phyloP scores from a whole-genome alignment of 2,329 filamentous ascomycete genomes.

The Pyricularia pennisetigena region DNA sequence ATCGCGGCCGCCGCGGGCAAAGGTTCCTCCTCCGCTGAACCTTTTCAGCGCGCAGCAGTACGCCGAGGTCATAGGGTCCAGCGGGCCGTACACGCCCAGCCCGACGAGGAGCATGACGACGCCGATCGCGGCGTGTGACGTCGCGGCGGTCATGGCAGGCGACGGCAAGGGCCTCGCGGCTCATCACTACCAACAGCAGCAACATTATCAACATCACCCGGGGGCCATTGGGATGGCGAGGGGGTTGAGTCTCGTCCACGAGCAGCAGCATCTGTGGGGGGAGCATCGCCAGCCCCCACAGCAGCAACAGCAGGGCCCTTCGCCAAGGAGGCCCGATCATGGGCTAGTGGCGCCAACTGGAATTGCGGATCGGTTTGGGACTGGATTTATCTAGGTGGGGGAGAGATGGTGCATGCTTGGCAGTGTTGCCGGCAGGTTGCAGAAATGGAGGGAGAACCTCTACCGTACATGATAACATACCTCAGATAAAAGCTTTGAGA shows the following conservation, averaged over 20 bases:
- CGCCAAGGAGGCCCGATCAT: conserved; percentile 8
- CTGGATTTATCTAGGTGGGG: conserved; percentile 20
- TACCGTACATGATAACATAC: neutral
- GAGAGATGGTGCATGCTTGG: neutral
- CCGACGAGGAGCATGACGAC: conserved; percentile 2
- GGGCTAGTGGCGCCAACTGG: conserved; percentile 13
- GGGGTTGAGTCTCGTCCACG: conserved; percentile 18
- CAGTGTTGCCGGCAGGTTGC: neutral
- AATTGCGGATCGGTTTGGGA: conserved; percentile 22
- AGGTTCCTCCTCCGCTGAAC: conserved; percentile 3
- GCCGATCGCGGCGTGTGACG: conserved; percentile 11
- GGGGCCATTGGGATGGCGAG: conserved; percentile 21
- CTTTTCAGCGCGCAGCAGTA: conserved; percentile 13
- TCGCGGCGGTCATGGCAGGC: conserved; percentile 4
- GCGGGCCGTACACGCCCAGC: conserved; percentile 10
- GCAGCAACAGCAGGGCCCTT: neutral
- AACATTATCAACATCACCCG: neutral
- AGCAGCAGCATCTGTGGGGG: conserved; percentile 1
- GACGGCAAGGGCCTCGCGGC: conserved; percentile 7
- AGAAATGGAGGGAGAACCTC: neutral
- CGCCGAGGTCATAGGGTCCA: conserved; percentile 10
- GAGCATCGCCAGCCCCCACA: neutral
- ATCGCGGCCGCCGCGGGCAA: conserved; percentile 5
- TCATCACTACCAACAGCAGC: neutral
- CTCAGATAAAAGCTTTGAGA: neutral